Evolutionary conservation across 768 basidiomycete species (phyloP).

Genomic region (Lactifluus rugatus): DNA sequence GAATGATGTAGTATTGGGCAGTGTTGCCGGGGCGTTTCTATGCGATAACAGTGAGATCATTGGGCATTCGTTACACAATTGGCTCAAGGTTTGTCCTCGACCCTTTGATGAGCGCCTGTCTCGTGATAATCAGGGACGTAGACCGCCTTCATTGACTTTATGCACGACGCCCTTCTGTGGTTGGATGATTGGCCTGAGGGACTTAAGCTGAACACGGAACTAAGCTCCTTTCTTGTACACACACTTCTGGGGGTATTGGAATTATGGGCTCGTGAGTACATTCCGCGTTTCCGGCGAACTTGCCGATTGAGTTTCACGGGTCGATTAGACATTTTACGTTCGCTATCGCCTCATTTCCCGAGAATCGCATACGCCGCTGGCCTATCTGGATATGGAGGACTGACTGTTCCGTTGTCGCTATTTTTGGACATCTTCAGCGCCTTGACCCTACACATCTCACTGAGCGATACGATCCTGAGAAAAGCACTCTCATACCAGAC

Average conservation of each 20-base stretch:
- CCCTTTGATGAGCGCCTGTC: neutral
- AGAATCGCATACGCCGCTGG: slow-evolving; percentile 11
- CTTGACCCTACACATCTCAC: slow-evolving; percentile 60
- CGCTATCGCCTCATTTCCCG: slow-evolving; percentile 8
- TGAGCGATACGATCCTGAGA: slow-evolving; percentile 57
- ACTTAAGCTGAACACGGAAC: slow-evolving; percentile 89
- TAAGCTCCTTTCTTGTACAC: slow-evolving; percentile 78
- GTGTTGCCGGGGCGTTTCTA: slow-evolving; percentile 60
- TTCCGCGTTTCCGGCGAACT: neutral
- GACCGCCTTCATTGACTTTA: slow-evolving; percentile 35
- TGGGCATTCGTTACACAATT: slow-evolving; percentile 27
- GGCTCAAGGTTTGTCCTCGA: slow-evolving; percentile 2
- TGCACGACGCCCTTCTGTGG: slow-evolving; percentile 59
- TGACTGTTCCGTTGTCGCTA: slow-evolving; percentile 11
- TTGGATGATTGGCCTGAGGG: slow-evolving; percentile 95
- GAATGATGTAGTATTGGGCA: slow-evolving; percentile 84
- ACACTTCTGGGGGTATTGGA: slow-evolving; percentile 55
- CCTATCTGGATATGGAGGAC: slow-evolving; percentile 15
- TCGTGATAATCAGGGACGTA: slow-evolving; percentile 18
- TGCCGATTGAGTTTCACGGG: neutral
- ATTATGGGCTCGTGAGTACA: slow-evolving; percentile 60
- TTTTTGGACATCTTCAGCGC: slow-evolving; percentile 37
- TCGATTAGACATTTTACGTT: neutral
- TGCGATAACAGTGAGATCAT: slow-evolving; percentile 51
- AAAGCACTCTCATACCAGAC: slow-evolving; percentile 53